Conservation (phyloP, 2,329 filamentous ascomycete species). For the Diatrype stigma region DNA sequence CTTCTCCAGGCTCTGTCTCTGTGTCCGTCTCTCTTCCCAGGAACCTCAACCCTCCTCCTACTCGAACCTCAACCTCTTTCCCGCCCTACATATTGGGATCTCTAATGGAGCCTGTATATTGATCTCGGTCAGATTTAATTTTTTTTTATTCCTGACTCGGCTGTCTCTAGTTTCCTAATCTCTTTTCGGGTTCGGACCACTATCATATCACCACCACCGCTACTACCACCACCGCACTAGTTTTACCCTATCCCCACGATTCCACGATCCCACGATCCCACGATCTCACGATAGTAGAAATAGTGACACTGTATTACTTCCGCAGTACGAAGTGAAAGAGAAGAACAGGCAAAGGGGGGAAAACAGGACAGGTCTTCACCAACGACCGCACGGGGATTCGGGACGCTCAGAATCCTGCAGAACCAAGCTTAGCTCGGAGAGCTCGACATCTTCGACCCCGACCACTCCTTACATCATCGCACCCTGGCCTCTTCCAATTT, state of each 20-base stretch:
- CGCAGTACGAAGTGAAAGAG: neutral
- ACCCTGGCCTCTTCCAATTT: neutral
- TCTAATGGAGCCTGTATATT: constrained; percentile 35
- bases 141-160: constrained; percentile 18
- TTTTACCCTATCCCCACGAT: too few relatives aligned
- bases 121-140: constrained; percentile 28
- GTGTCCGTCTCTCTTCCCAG: too few relatives aligned
- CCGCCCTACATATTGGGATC: constrained; percentile 9
- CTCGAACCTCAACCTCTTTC: neutral
- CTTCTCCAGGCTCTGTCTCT: constrained; percentile 26
- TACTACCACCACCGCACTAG: neutral
- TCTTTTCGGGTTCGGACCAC: constrained; percentile 16
- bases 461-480: neutral
- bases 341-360: neutral
- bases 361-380: neutral
- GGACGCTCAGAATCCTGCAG: neutral
- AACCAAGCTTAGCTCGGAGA: neutral
- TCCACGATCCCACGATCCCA: too few relatives aligned
- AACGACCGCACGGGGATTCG: neutral
- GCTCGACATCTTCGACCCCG: neutral
- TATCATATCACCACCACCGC: too few relatives aligned
- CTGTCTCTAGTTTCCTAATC: constrained; percentile 14
- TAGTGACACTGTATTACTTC: neutral
- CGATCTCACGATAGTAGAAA: neutral
- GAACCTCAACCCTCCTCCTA: neutral